Evolutionary conservation across 805 yeast genomes (phyloP).

Genomic region (Saccharomycopsis schoenii): DNA sequence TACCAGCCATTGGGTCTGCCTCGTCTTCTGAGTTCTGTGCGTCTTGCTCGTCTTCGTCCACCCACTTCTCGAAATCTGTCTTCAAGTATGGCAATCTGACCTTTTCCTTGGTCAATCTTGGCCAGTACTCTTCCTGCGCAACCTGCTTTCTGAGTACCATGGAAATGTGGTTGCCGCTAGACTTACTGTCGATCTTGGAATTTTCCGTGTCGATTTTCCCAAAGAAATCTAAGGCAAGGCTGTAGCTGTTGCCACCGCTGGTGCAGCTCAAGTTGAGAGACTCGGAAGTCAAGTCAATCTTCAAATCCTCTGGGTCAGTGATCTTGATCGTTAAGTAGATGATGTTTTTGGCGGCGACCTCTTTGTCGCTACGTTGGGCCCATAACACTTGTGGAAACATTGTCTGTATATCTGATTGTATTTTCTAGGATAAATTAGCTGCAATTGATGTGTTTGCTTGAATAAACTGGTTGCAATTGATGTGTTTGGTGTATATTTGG

Average conservation of each 20-base stretch:
- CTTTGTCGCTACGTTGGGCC: conserved; percentile 92
- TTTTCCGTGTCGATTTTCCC: conserved; percentile 61
- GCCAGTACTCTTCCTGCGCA: conserved; percentile 77
- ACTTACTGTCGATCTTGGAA: conserved; percentile 48
- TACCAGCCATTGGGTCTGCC: conserved; percentile 30
- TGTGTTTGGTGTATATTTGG: background rate
- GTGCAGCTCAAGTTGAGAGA: conserved; percentile 44
- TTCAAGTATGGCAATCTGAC: conserved; percentile 68
- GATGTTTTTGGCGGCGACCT: conserved; percentile 63
- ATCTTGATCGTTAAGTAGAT: conserved; percentile 65
- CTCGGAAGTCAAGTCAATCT: conserved; percentile 50
- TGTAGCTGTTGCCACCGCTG: conserved; percentile 40
- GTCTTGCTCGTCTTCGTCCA: conserved; percentile 96
- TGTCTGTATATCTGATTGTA: too few relatives aligned
- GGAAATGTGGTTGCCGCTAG: conserved; percentile 46
- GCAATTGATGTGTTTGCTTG: background rate
- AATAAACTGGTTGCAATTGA: background rate
- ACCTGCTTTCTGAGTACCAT: conserved; percentile 64
- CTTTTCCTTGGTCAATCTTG: conserved; percentile 85
- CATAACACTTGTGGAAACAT: conserved; percentile 46
- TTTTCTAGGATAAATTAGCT: background rate
- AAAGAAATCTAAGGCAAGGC: conserved; percentile 62
- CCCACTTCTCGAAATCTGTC: conserved; percentile 97
- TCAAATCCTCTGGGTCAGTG: conserved; percentile 55
- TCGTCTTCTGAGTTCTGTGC: conserved; percentile 33